Conservation (phyloP, 768 basidiomycete species). For the Agrocybe pediades region DNA sequence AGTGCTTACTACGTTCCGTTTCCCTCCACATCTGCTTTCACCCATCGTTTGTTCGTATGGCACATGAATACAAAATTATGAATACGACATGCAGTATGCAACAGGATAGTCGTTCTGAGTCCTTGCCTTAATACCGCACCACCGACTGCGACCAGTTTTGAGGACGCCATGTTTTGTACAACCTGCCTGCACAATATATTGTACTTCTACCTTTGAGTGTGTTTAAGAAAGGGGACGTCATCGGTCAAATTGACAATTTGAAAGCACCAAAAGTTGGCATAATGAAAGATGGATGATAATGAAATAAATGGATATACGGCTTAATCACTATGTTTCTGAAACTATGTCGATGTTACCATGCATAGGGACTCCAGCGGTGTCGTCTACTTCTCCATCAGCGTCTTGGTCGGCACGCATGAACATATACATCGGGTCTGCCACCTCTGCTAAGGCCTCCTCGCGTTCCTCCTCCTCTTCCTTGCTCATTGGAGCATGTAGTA, state of each 20-base stretch:
- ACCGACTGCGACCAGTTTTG: neutral
- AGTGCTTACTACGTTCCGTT: slow-evolving; percentile 16
- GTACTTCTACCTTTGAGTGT: neutral
- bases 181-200: neutral
- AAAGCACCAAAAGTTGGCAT: too few relatives aligned
- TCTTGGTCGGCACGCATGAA: slow-evolving; percentile 59
- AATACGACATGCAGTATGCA: slow-evolving; percentile 16
- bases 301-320: neutral
- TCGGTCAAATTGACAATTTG: too few relatives aligned
- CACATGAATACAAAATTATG: slow-evolving; percentile 34
- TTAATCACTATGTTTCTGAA: slow-evolving; percentile 2
- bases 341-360: slow-evolving; percentile 17
- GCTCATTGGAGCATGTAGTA: slow-evolving; percentile 70
- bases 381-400: slow-evolving; percentile 61
- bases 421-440: slow-evolving; percentile 67
- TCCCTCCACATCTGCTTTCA: slow-evolving; percentile 20
- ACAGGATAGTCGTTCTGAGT: neutral
- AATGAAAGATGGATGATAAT: neutral
- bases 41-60: slow-evolving; percentile 38
- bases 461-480: slow-evolving; percentile 78
- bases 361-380: slow-evolving; percentile 19
- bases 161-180: neutral
- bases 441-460: slow-evolving; percentile 77
- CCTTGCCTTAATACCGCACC: neutral
- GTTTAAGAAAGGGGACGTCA: neutral